A percentile compares a stretch with the other conserved stretches of the same genome.
phyloP scores from a whole-genome alignment of 352 stramenopile genomes.

The Phytophthora idaei region DNA sequence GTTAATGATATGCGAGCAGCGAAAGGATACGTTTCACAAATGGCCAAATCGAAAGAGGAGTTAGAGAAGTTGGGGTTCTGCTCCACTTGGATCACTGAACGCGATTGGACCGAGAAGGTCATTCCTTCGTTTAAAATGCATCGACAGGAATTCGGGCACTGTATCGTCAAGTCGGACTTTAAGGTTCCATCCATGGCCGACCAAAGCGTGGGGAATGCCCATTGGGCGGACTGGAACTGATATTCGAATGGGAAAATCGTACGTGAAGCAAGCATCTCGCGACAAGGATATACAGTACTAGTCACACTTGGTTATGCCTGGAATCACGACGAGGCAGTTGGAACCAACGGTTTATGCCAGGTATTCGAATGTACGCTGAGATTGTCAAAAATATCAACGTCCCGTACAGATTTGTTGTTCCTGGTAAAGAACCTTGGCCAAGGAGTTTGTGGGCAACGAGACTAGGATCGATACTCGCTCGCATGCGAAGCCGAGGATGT shows the following conservation, averaged over 20 bases:
- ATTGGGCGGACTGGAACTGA: too few relatives aligned
- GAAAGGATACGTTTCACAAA: neutral
- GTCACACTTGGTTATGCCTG: too few relatives aligned
- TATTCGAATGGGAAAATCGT: too few relatives aligned
- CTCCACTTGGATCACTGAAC: neutral
- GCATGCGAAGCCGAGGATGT: neutral
- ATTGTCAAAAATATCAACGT: conserved; percentile 1
- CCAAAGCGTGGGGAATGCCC: too few relatives aligned
- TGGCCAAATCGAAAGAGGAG: neutral
- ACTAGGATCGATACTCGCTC: neutral
- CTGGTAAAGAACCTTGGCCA: too few relatives aligned
- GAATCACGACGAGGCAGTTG: neutral
- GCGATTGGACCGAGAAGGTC: conserved; percentile 5
- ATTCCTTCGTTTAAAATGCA: neutral
- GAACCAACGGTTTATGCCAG: neutral
- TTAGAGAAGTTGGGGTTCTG: neutral
- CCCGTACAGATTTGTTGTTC: too few relatives aligned
- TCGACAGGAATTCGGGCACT: too few relatives aligned
- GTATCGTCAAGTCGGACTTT: too few relatives aligned
- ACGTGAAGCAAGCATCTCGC: too few relatives aligned
- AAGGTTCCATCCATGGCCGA: too few relatives aligned
- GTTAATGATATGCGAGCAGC: conserved; percentile 1
- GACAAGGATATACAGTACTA: too few relatives aligned
- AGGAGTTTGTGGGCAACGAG: neutral
- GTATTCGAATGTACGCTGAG: neutral